These are phyloP conservation scores for Irpex sp. DNA, from an alignment of 1,284 basidiomycete species.

Conservation along the genomic window DNA sequence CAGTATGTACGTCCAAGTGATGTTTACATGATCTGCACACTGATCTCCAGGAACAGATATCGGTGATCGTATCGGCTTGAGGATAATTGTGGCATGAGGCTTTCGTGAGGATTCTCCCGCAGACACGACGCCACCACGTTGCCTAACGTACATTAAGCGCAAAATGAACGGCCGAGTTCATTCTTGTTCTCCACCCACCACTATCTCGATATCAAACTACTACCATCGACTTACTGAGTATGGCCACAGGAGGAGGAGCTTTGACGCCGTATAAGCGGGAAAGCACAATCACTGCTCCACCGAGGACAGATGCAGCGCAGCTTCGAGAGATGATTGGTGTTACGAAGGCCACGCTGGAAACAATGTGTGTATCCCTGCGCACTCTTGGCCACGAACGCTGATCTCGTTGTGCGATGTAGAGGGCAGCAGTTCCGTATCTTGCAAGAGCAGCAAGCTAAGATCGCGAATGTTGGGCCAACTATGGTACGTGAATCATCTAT, in stretches of 20 bases:
- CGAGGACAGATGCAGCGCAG: slow-evolving; percentile 14
- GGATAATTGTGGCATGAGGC: neutral
- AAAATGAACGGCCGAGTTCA: neutral
- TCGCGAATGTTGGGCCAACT: slow-evolving; percentile 26
- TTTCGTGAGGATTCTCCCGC: neutral
- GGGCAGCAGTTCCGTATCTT: slow-evolving; percentile 26
- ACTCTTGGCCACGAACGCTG: neutral
- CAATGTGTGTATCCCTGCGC: slow-evolving; percentile 13
- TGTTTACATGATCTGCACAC: neutral
- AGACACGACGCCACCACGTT: neutral
- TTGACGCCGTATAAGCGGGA: neutral
- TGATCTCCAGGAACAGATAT: neutral
- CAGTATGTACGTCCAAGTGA: neutral
- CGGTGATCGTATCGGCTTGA: neutral
- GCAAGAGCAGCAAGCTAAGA: slow-evolving; percentile 27
- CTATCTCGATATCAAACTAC: neutral
- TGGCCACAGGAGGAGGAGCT: neutral
- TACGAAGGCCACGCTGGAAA: slow-evolving; percentile 18
- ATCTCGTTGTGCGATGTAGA: slow-evolving; percentile 17
- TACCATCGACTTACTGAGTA: neutral
- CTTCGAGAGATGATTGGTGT: slow-evolving; percentile 19
- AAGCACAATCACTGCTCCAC: neutral
- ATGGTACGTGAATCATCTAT: slow-evolving; percentile 21
- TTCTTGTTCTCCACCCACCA: neutral
- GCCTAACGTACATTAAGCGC: neutral